Evolutionary conservation across 441 rosid genomes (phyloP).

Genomic region (Erysimum cheiri): DNA sequence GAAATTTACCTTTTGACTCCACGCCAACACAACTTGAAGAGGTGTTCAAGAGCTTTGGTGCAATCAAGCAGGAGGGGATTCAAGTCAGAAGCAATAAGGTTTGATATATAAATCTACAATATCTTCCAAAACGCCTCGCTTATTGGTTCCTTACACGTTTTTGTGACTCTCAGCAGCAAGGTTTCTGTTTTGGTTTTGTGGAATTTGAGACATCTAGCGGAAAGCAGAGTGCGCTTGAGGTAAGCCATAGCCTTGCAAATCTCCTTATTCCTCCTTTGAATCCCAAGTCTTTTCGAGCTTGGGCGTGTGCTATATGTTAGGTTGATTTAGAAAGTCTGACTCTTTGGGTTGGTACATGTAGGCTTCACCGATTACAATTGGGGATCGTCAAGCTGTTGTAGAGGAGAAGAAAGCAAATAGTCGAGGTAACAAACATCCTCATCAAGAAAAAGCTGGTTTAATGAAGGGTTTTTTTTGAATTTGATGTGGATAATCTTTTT

Average conservation of each 20-base stretch:
- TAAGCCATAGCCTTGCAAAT: slow-evolving; percentile 40
- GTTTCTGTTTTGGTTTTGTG: slow-evolving; percentile 94
- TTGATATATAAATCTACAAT: slow-evolving; percentile 31
- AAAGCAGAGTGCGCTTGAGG: slow-evolving; percentile 80
- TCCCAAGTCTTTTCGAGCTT: not conserved
- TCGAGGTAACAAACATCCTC: slow-evolving; percentile 55
- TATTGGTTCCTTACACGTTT: slow-evolving; percentile 39
- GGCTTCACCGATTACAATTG: slow-evolving; percentile 84
- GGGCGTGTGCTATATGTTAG: not conserved
- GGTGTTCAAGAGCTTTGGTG: slow-evolving; percentile 76
- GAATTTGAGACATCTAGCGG: slow-evolving; percentile 80
- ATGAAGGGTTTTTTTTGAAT: slow-evolving; percentile 4
- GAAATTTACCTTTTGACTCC: slow-evolving; percentile 82
- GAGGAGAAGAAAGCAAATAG: slow-evolving; percentile 89
- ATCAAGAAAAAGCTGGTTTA: slow-evolving; percentile 1
- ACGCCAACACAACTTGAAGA: slow-evolving; percentile 77
- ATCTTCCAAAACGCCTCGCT: not conserved
- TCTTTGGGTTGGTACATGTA: slow-evolving; percentile 37
- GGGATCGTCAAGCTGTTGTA: slow-evolving; percentile 67
- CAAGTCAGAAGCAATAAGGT: slow-evolving; percentile 98
- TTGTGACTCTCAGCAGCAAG: slow-evolving; percentile 64
- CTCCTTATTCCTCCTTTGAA: slow-evolving; percentile 18
- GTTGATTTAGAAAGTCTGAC: not conserved
- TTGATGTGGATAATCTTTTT: not conserved
- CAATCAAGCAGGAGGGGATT: slow-evolving; percentile 82